Percentiles rank a stretch among this genome's conserved stretches.
Evolutionary conservation across 495 filamentous ascomycete genomes (phyloP).

Genomic region (Penicillium goetzii): DNA sequence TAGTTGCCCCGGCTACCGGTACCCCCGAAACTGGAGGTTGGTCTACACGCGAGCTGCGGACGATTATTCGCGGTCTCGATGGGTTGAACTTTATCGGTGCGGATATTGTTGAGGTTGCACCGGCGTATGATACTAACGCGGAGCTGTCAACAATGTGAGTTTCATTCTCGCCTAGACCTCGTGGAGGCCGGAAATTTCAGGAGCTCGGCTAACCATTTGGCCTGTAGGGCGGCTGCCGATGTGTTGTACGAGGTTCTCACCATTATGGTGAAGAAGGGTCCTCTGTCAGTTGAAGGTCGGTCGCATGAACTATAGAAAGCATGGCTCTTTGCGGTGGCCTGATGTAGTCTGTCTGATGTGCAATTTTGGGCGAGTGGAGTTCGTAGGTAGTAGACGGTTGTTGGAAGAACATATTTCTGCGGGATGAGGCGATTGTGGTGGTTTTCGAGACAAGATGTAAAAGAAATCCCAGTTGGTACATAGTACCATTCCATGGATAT

Average conservation of each 20-base stretch:
- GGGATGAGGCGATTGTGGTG: no score
- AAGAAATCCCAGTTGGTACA: not conserved
- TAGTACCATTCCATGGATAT: not conserved
- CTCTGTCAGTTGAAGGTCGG: slow-evolving; percentile 36
- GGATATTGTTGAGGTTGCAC: slow-evolving; percentile 78
- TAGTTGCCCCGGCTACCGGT: slow-evolving; percentile 77
- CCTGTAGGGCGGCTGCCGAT: slow-evolving; percentile 61
- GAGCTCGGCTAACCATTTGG: not conserved
- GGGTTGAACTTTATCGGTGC: slow-evolving; percentile 78
- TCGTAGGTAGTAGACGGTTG: not conserved
- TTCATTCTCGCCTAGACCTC: not conserved
- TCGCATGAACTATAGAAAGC: slow-evolving; percentile 23
- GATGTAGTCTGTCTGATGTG: not conserved
- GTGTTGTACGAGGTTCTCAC: slow-evolving; percentile 67
- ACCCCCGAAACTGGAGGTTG: slow-evolving; percentile 89
- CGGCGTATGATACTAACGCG: slow-evolving; percentile 70
- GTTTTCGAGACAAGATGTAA: not conserved
- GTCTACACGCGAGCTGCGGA: slow-evolving; percentile 77
- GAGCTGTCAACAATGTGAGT: slow-evolving; percentile 65
- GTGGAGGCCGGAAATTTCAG: not conserved
- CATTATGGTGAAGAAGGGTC: slow-evolving; percentile 67
- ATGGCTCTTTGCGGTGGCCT: not conserved
- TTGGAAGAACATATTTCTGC: no score
- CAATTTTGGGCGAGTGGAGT: not conserved
- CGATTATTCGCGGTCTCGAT: slow-evolving; percentile 72